Evolutionary conservation across 257 asterid species (phyloP).

Genomic region (Jasminum sambac): DNA sequence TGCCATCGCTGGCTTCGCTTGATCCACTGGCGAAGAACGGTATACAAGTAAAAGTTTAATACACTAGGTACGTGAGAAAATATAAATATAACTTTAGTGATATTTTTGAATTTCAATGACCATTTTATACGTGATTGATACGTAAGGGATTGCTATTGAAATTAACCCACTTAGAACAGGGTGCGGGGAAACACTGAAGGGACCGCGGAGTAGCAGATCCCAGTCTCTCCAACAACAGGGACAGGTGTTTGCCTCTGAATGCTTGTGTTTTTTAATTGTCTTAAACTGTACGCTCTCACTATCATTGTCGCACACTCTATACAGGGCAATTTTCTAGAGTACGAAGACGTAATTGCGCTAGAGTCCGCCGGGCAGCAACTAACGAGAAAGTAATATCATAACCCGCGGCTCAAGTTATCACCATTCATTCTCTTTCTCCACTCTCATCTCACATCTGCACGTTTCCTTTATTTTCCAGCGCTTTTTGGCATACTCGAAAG

Average conservation of each 20-base stretch:
- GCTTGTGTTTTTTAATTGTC: conserved; percentile 23
- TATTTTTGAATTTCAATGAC: too few relatives aligned
- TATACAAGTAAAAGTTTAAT: too few relatives aligned
- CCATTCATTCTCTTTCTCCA: conserved; percentile 12
- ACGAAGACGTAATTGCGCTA: conserved; percentile 7
- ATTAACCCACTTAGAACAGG: too few relatives aligned
- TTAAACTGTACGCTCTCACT: conserved; percentile 24
- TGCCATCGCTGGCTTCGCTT: too few relatives aligned
- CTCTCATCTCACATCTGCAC: not conserved
- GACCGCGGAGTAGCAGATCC: conserved; percentile 20
- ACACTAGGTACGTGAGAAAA: too few relatives aligned
- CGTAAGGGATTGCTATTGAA: too few relatives aligned
- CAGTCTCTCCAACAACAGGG: conserved; percentile 29
- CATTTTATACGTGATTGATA: too few relatives aligned
- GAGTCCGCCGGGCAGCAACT: not conserved
- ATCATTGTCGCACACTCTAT: not conserved
- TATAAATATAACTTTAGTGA: too few relatives aligned
- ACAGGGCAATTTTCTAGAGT: conserved; percentile 5
- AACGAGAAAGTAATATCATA: not conserved
- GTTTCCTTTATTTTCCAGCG: not conserved
- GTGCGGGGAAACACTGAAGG: not conserved
- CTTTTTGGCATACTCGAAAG: conserved; percentile 3
- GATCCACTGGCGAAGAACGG: too few relatives aligned
- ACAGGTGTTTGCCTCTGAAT: conserved; percentile 34
- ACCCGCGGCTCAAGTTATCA: conserved; percentile 30